Evolutionary conservation across 129 eudicot species (phyloP).

Genomic region (Rutidosis leptorrhynchoides): DNA sequence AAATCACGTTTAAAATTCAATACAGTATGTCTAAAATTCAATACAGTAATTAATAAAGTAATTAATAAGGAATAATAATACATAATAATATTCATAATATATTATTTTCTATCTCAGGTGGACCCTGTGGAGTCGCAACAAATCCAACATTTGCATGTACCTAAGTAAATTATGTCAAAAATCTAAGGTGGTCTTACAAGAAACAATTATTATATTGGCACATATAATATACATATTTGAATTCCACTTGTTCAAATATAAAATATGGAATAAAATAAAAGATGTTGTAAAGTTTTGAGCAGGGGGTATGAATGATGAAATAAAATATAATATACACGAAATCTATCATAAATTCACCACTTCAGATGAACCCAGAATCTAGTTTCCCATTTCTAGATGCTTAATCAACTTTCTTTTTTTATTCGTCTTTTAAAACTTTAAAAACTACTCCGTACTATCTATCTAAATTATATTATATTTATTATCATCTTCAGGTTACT

Average conservation of each 20-base stretch:
- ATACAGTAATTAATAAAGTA: too few relatives aligned
- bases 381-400: slow-evolving; percentile 24
- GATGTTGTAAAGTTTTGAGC: slow-evolving; percentile 22
- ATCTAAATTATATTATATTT: background rate
- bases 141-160: background rate
- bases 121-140: background rate
- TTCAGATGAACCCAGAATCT: slow-evolving; percentile 14
- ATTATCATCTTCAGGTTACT: background rate
- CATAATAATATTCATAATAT: too few relatives aligned
- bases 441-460: too few relatives aligned
- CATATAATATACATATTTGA: background rate
- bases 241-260: slow-evolving; percentile 13
- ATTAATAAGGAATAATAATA: too few relatives aligned
- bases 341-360: slow-evolving; percentile 25
- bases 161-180: background rate
- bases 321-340: slow-evolving; percentile 12
- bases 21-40: too few relatives aligned
- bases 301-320: slow-evolving; percentile 27
- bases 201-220: background rate
- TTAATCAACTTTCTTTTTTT: slow-evolving; percentile 17
- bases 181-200: slow-evolving; percentile 17
- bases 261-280: background rate
- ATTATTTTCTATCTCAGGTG: too few relatives aligned
- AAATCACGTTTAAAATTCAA: too few relatives aligned
- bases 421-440: background rate